Percentiles rank a stretch among this genome's conserved stretches.
Evolutionary conservation across 2,329 filamentous ascomycete genomes (phyloP).

Genomic region (Seiridium cupressi): DNA sequence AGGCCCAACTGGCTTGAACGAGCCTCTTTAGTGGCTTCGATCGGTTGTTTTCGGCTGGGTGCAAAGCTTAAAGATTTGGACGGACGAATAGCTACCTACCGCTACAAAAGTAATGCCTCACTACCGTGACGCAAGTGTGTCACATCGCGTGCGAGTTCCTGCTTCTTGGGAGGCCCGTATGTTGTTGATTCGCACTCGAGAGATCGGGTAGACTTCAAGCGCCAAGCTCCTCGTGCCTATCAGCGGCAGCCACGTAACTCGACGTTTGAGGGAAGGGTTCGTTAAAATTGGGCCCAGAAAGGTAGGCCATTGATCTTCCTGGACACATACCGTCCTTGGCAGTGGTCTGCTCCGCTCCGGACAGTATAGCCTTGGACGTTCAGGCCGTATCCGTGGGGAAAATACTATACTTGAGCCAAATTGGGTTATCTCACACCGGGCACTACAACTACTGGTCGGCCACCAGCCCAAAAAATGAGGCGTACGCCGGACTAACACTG

Average conservation of each 20-base stretch:
- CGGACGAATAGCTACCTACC: background rate
- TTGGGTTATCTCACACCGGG: no score
- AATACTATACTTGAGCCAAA: background rate
- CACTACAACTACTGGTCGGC: no score
- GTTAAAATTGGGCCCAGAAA: background rate
- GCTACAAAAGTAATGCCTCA: background rate
- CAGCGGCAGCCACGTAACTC: slow-evolving; percentile 16
- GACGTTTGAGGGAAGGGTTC: background rate
- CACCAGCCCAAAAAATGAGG: no score
- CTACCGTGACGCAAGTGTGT: background rate
- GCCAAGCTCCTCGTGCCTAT: slow-evolving; percentile 14
- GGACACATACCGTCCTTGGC: no score
- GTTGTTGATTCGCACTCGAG: background rate
- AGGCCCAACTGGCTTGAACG: no score
- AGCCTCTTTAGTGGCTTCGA: background rate
- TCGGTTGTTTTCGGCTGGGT: background rate
- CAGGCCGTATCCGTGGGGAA: background rate
- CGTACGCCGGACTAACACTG: no score
- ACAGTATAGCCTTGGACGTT: background rate
- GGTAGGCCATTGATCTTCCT: background rate
- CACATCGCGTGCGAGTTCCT: slow-evolving; percentile 1
- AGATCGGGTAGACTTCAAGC: background rate
- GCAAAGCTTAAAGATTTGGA: background rate
- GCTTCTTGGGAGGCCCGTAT: background rate
- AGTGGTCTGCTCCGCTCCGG: background rate